A percentile compares a stretch with the other conserved stretches of the same genome.
phyloP scores from a whole-genome alignment of 352 stramenopile genomes.

The Phytophthora agathidicida region DNA sequence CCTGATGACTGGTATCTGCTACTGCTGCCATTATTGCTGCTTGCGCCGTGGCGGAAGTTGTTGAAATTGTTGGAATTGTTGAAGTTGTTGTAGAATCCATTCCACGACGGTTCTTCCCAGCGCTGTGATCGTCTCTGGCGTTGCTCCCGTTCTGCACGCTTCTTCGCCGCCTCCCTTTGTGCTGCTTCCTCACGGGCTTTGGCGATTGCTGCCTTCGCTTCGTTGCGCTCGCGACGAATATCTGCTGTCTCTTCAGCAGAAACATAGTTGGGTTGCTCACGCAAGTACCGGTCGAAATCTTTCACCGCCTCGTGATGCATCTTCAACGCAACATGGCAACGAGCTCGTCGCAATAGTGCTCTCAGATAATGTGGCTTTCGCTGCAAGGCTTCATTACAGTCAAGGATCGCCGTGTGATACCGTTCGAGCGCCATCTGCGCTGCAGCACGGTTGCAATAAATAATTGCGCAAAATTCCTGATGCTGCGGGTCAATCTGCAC shows the following conservation, averaged over 20 bases:
- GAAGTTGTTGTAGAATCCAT: conserved; percentile 59
- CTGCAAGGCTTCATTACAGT: conserved; percentile 77
- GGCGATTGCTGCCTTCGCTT: conserved; percentile 56
- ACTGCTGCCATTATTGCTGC: conserved; percentile 10
- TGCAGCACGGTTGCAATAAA: conserved; percentile 85
- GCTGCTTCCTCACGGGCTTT: conserved; percentile 44
- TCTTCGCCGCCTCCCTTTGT: conserved; percentile 45
- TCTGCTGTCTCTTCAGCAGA: conserved; percentile 26
- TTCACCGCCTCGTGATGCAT: conserved; percentile 65
- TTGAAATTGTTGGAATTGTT: no score
- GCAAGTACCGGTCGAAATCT: conserved; percentile 81
- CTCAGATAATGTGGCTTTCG: conserved; percentile 65
- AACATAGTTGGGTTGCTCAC: conserved; percentile 40
- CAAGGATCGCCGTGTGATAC: conserved; percentile 67
- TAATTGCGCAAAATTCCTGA: conserved; percentile 76
- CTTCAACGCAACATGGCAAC: conserved; percentile 67
- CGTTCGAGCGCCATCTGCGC: conserved; percentile 77
- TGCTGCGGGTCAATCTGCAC: conserved; percentile 68
- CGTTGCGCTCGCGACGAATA: conserved; percentile 55
- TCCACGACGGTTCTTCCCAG: conserved; percentile 51
- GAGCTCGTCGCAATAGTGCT: conserved; percentile 67
- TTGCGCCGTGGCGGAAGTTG: conserved; percentile 43
- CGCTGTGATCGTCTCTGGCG: conserved; percentile 41
- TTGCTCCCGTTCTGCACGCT: conserved; percentile 50
- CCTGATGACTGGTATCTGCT: conserved; percentile 29